These are phyloP conservation scores for Tetrastigma voinierianum DNA, from an alignment of 164 flowering plant genomes.

Conservation along the genomic window DNA sequence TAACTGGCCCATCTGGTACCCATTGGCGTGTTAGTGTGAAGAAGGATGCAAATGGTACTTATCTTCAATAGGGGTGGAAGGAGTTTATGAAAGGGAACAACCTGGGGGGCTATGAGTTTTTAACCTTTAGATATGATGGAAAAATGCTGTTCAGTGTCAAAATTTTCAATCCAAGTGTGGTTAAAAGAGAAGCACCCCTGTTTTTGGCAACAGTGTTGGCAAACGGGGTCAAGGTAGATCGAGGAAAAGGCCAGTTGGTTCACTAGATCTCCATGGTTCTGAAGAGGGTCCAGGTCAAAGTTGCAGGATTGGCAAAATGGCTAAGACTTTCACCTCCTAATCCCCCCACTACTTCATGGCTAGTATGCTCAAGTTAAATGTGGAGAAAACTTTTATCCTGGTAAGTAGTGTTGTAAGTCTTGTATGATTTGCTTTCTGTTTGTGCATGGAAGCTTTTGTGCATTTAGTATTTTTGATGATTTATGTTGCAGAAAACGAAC, in stretches of 20 bases:
- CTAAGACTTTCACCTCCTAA: not conserved
- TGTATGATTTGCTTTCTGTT: too few species aligned
- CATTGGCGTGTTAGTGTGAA: conserved; percentile 16
- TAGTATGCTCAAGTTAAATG: not conserved
- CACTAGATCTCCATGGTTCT: too few species aligned
- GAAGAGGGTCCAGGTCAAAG: not conserved
- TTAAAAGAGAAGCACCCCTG: not conserved
- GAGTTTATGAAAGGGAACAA: conserved; percentile 13
- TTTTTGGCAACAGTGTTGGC: not conserved
- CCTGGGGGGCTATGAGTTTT: conserved; percentile 7
- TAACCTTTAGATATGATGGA: conserved; percentile 27
- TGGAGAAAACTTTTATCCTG: not conserved
- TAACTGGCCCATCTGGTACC: conserved; percentile 18
- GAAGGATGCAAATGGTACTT: not conserved
- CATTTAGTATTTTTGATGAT: too few species aligned
- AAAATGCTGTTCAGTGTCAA: conserved; percentile 15
- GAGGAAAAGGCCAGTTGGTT: not conserved
- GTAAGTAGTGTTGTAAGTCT: not conserved
- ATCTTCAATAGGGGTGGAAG: conserved; percentile 24
- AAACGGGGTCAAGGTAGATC: not conserved
- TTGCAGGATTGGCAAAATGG: not conserved
- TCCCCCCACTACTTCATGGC: not conserved
- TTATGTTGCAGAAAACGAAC: too few species aligned
- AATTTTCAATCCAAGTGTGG: conserved; percentile 12
- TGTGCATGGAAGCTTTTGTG: too few species aligned